A percentile compares a stretch with the other conserved stretches of the same genome.
phyloP scores from a whole-genome alignment of 2,329 filamentous ascomycete genomes.

The Ophiostoma australiae region DNA sequence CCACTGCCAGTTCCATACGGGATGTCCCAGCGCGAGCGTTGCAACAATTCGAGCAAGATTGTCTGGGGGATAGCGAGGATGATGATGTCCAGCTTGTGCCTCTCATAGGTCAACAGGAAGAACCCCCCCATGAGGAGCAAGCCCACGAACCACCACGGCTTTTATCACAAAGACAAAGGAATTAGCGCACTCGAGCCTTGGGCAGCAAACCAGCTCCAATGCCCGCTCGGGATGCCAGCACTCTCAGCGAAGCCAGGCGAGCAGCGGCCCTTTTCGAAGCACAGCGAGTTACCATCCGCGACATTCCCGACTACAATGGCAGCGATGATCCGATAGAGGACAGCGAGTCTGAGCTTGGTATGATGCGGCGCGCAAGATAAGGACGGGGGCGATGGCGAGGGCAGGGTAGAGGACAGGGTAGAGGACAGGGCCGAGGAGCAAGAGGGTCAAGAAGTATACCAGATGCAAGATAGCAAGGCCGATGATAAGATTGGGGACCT shows the following conservation, averaged over 20 bases:
- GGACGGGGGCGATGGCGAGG: not conserved
- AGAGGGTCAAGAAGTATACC: not conserved
- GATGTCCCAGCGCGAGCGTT: not conserved
- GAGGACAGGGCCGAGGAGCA: not conserved
- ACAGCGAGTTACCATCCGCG: not conserved
- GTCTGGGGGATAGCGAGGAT: not conserved
- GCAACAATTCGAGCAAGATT: not conserved
- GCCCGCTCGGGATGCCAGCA: not conserved
- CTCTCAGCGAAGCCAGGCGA: not conserved
- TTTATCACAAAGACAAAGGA: not conserved
- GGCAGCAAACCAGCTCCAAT: not conserved
- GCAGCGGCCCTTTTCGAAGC: not conserved
- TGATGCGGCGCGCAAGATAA: conserved; percentile 3
- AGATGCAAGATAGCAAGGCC: not conserved
- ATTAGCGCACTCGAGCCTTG: not conserved
- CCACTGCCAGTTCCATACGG: not conserved
- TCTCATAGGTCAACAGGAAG: not conserved
- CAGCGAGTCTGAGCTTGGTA: conserved; percentile 15
- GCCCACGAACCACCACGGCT: not conserved
- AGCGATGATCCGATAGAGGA: conserved; percentile 18
- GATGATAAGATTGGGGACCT: not conserved
- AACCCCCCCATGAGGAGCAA: not conserved
- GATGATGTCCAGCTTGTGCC: not conserved
- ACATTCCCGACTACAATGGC: conserved; percentile 11
- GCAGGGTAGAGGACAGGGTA: not conserved